Evolutionary conservation across 257 asterid genomes (phyloP).

Genomic region (Solanum corneliomulleri): DNA sequence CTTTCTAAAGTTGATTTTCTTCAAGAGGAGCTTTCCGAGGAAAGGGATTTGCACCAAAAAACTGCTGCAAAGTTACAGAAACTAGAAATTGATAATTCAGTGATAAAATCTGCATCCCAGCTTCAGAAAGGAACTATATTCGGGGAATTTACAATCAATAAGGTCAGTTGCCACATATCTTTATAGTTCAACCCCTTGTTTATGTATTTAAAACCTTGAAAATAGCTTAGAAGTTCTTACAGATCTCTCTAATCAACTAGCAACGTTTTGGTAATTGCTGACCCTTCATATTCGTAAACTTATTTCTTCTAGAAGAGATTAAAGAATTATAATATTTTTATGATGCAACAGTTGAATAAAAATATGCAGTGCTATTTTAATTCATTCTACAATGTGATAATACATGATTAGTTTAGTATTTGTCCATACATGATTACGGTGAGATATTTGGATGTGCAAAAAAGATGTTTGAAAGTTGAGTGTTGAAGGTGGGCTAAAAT

Average conservation of each 20-base stretch:
- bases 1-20: constrained; percentile 22
- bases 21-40: constrained; percentile 33
- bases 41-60: constrained; percentile 33
- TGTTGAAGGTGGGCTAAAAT: neutral
- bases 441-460: neutral
- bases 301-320: neutral
- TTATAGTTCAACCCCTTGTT: neutral
- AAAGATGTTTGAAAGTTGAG: neutral
- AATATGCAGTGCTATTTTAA: neutral
- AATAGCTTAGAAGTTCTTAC: neutral
- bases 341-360: neutral
- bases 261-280: neutral
- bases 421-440: neutral
- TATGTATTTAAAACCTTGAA: neutral
- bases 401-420: neutral
- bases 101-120: constrained; percentile 31
- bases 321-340: neutral
- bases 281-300: neutral
- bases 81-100: constrained; percentile 36
- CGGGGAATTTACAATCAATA: constrained; percentile 48
- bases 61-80: constrained; percentile 30
- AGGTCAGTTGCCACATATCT: constrained; percentile 26
- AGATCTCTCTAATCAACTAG: neutral
- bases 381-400: neutral
- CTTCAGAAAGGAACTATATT: constrained; percentile 30